A percentile compares a stretch with the other conserved stretches of the same genome.
These are phyloP conservation scores for Cystofilobasidium bisporidii DNA, from an alignment of 768 basidiomycete species.

Conservation along the genomic window DNA sequence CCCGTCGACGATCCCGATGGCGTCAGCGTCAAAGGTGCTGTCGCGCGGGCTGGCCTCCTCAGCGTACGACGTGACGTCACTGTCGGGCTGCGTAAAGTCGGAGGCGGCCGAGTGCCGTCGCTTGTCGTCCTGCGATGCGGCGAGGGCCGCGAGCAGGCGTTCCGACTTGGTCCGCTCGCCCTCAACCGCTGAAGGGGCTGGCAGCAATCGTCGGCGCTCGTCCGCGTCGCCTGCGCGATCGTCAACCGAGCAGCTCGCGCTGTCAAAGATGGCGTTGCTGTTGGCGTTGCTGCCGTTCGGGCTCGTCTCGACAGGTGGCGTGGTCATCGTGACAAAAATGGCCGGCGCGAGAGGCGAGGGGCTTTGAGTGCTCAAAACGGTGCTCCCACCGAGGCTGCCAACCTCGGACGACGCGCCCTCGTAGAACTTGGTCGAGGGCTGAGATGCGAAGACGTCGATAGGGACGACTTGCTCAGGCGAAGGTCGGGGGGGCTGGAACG, in stretches of 20 bases:
- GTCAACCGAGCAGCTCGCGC: too few relatives aligned
- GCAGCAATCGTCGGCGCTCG: background rate
- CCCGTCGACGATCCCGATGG: background rate
- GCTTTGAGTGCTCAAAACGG: background rate
- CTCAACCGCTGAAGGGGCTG: background rate
- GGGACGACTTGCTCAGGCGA: background rate
- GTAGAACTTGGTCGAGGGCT: background rate
- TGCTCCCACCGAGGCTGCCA: background rate
- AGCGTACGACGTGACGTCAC: background rate
- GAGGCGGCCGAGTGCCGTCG: background rate
- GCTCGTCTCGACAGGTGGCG: background rate
- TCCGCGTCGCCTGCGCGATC: background rate
- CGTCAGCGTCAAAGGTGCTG: background rate
- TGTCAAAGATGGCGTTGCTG: background rate
- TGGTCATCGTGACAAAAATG: background rate
- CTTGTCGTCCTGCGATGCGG: background rate
- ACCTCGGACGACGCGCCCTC: background rate
- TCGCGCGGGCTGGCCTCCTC: background rate
- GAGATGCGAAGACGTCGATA: background rate
- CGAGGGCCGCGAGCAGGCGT: background rate
- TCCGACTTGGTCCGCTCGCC: background rate
- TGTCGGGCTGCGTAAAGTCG: slow-evolving; percentile 5
- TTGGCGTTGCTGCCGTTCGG: background rate
- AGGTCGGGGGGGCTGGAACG: background rate
- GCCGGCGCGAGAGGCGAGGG: background rate